phyloP scores from a whole-genome alignment of 495 filamentous ascomycete species.

The Podospora pseudocomata region DNA sequence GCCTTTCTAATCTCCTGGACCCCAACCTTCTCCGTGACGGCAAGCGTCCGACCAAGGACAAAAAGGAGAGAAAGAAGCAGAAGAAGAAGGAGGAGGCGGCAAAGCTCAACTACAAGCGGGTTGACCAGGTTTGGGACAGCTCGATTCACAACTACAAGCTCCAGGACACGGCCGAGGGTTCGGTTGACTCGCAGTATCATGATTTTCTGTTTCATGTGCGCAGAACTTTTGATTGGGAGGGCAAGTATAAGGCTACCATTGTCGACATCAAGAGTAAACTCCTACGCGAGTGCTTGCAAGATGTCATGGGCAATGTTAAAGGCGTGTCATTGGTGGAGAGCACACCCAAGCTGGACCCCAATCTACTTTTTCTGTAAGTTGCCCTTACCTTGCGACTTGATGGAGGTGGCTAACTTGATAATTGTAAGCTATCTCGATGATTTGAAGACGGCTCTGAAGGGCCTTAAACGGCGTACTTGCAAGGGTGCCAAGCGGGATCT shows the following conservation, averaged over 20 bases:
- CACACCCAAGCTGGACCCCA: slow-evolving; percentile 74
- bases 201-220: slow-evolving; percentile 85
- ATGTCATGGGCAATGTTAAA: slow-evolving; percentile 78
- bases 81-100: slow-evolving; percentile 50
- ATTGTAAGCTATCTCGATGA: slow-evolving; percentile 64
- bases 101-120: slow-evolving; percentile 77
- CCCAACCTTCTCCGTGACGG: slow-evolving; percentile 32
- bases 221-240: slow-evolving; percentile 82
- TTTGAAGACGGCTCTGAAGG: slow-evolving; percentile 45
- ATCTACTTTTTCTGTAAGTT: slow-evolving; percentile 72
- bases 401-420: slow-evolving; percentile 10
- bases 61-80: slow-evolving; percentile 32
- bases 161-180: slow-evolving; percentile 71
- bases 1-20: slow-evolving; percentile 11
- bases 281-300: slow-evolving; percentile 66
- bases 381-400: neutral
- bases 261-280: slow-evolving; percentile 85
- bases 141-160: slow-evolving; percentile 80
- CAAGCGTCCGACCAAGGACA: slow-evolving; percentile 42
- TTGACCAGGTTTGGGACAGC: slow-evolving; percentile 80
- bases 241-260: slow-evolving; percentile 71
- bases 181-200: slow-evolving; percentile 71
- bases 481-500: slow-evolving; percentile 54
- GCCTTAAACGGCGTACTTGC: slow-evolving; percentile 59
- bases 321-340: slow-evolving; percentile 76